Evolutionary conservation across 2,329 filamentous ascomycete species (phyloP).

Genomic region (Aspergillus terreus): DNA sequence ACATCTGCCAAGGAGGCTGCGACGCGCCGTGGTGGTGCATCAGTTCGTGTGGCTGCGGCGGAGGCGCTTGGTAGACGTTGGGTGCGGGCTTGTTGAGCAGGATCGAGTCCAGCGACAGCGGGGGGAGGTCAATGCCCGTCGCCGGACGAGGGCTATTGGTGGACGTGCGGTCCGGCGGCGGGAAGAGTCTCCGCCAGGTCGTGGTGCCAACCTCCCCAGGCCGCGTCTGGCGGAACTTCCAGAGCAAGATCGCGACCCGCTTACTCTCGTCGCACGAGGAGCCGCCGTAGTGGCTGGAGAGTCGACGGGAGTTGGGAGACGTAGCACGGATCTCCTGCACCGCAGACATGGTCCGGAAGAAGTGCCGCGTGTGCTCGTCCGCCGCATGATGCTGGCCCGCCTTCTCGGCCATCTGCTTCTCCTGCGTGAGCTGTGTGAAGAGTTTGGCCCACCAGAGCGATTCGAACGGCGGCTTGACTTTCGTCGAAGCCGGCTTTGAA

Average conservation of each 20-base stretch:
- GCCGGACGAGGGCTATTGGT: constrained; percentile 36
- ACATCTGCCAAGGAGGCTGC: constrained; percentile 35
- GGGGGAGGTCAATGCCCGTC: constrained; percentile 32
- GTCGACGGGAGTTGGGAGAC: constrained; percentile 21
- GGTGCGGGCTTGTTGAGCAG: constrained; percentile 30
- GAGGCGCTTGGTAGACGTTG: constrained; percentile 27
- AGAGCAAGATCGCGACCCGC: constrained; percentile 43
- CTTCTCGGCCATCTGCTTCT: constrained; percentile 37
- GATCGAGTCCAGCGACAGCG: constrained; percentile 35
- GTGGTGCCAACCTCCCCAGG: constrained; percentile 40
- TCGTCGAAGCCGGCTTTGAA: constrained; percentile 33
- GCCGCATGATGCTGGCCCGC: constrained; percentile 31
- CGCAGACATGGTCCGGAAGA: constrained; percentile 40
- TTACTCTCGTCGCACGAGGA: constrained; percentile 28
- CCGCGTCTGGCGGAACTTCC: constrained; percentile 45
- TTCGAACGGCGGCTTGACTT: constrained; percentile 42
- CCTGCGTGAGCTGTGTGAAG: constrained; percentile 41
- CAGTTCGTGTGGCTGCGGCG: constrained; percentile 26
- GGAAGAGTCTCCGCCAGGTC: constrained; percentile 42
- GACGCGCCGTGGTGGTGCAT: constrained; percentile 26
- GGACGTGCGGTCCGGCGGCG: constrained; percentile 32
- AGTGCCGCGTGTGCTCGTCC: constrained; percentile 33
- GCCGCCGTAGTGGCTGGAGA: constrained; percentile 24
- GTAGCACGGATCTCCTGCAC: constrained; percentile 45
- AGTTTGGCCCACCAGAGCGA: constrained; percentile 44